These are phyloP conservation scores for Ophiosphaerella narmari DNA, from an alignment of 2,329 filamentous ascomycete genomes.

Conservation along the genomic window DNA sequence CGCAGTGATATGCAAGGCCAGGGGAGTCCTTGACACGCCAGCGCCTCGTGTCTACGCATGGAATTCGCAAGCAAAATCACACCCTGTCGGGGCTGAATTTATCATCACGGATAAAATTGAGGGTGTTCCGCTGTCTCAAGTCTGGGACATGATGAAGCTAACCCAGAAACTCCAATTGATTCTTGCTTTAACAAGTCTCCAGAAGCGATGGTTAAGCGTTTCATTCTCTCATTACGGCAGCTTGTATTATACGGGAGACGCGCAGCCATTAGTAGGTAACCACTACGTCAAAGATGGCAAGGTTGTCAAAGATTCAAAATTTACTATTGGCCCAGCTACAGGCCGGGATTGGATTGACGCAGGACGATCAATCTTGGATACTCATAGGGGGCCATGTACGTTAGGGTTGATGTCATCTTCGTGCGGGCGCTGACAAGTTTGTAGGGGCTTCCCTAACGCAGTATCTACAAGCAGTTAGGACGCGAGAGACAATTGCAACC, in stretches of 20 bases:
- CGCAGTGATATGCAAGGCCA: neutral
- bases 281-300: conserved; percentile 4
- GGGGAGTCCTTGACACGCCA: conserved; percentile 27
- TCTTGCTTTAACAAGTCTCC: conserved; percentile 1
- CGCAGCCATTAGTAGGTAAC: conserved; percentile 5
- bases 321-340: conserved; percentile 4
- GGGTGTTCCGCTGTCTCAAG: conserved; percentile 27
- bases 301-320: conserved; percentile 1
- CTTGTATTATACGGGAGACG: conserved; percentile 11
- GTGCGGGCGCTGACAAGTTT: conserved; percentile 2
- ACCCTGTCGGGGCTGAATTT: conserved; percentile 28
- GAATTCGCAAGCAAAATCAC: conserved; percentile 19
- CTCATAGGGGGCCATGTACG: conserved; percentile 8
- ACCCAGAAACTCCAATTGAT: conserved; percentile 8
- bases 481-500: conserved; percentile 8
- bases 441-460: conserved; percentile 8
- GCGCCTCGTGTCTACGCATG: conserved; percentile 33
- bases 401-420: neutral
- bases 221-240: conserved; percentile 12
- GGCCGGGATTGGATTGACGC: conserved; percentile 7
- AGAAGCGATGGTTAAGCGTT: conserved; percentile 7
- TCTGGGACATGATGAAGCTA: conserved; percentile 24
- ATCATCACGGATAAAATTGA: conserved; percentile 24
- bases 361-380: conserved; percentile 1
- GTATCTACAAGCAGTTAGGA: conserved; percentile 8